These are phyloP conservation scores for Oldenlandia corymbosa DNA, from an alignment of 257 asterid genomes.

Conservation along the genomic window DNA sequence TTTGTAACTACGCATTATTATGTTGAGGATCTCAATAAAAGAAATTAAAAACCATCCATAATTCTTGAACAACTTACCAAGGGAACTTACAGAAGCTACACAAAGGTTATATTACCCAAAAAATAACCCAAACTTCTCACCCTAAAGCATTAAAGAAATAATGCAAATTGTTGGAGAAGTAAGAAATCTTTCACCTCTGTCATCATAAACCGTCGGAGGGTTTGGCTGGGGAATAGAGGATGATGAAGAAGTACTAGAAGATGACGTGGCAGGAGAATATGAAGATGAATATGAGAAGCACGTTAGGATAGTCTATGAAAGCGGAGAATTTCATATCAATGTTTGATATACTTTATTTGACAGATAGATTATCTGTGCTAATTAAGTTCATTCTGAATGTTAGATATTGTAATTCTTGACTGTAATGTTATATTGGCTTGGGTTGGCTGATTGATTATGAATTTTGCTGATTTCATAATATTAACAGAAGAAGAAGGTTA, in stretches of 20 bases:
- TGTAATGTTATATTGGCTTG: too few relatives aligned
- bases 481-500: too few relatives aligned
- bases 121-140: constrained; percentile 56
- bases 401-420: too few relatives aligned
- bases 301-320: constrained; percentile 66
- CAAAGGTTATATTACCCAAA: constrained; percentile 50
- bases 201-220: constrained; percentile 43
- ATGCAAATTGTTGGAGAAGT: constrained; percentile 45
- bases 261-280: constrained; percentile 27
- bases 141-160: constrained; percentile 36
- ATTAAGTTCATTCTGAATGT: too few relatives aligned
- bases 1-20: too few relatives aligned
- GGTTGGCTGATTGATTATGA: too few relatives aligned
- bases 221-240: constrained; percentile 69
- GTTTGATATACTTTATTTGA: too few relatives aligned
- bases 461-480: too few relatives aligned
- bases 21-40: constrained; percentile 57
- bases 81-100: constrained; percentile 25
- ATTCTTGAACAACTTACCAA: constrained; percentile 50
- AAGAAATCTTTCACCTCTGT: constrained; percentile 38
- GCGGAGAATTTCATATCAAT: constrained; percentile 55
- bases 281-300: constrained; percentile 60
- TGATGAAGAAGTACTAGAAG: constrained; percentile 36
- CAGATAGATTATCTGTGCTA: too few relatives aligned
- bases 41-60: constrained; percentile 70